These are phyloP conservation scores for Sporothrix luriei DNA, from an alignment of 2,329 filamentous ascomycete species.

Conservation along the genomic window DNA sequence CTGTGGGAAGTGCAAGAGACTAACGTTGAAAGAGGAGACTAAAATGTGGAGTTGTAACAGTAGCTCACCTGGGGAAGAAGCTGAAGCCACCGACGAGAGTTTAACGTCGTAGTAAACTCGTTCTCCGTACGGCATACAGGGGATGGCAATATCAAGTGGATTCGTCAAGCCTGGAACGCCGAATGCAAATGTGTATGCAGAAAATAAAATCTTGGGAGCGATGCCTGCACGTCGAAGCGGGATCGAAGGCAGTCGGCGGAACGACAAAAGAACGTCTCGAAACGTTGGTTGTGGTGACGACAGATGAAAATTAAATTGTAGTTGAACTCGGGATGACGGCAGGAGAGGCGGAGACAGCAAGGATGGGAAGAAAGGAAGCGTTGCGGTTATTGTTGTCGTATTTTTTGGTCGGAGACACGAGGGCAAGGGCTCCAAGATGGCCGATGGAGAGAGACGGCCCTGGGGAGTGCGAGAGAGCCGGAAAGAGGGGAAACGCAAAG, in stretches of 20 bases:
- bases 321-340: conserved; percentile 12
- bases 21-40: conserved; percentile 23
- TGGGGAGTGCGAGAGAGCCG: not conserved
- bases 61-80: conserved; percentile 29
- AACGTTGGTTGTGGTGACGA: not conserved
- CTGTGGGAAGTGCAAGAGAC: conserved; percentile 7
- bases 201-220: not conserved
- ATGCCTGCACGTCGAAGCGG: not conserved
- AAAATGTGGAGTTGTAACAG: conserved; percentile 25
- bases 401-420: not conserved
- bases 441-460: not conserved
- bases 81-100: conserved; percentile 3
- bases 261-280: not conserved
- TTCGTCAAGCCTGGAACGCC: not conserved
- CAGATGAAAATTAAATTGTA: not conserved
- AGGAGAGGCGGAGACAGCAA: not conserved
- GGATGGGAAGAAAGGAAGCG: not conserved
- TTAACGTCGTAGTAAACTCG: not conserved
- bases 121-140: not conserved
- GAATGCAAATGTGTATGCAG: not conserved
- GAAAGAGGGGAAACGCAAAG: conserved; percentile 11
- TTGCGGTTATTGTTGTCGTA: not conserved
- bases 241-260: not conserved
- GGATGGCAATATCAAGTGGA: not conserved
- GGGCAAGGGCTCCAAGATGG: not conserved